Conservation (phyloP, 768 basidiomycete species). For the Boletus rubescentipes region DNA sequence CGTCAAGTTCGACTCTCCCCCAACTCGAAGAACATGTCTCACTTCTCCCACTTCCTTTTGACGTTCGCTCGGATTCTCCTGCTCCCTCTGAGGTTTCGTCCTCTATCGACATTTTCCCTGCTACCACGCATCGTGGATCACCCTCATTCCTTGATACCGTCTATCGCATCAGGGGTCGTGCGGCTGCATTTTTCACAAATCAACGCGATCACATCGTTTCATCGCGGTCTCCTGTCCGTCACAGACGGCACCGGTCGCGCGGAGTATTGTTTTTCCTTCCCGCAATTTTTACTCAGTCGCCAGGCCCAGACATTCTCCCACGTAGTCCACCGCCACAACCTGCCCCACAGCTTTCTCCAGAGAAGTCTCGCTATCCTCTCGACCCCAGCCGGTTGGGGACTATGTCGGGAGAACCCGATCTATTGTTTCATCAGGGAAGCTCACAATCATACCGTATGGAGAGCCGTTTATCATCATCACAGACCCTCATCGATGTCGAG, state of each 20-base stretch:
- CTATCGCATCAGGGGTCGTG: slow-evolving; percentile 56
- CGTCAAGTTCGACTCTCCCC: slow-evolving; percentile 48
- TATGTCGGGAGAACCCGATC: slow-evolving; percentile 20
- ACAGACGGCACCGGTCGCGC: slow-evolving; percentile 48
- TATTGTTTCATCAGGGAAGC: slow-evolving; percentile 25
- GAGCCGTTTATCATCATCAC: slow-evolving; percentile 27
- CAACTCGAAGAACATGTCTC: slow-evolving; percentile 49
- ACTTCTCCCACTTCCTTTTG: slow-evolving; percentile 64
- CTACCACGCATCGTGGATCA: slow-evolving; percentile 37
- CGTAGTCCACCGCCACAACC: slow-evolving; percentile 34
- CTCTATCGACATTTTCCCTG: slow-evolving; percentile 41
- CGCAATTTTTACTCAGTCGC: slow-evolving; percentile 63
- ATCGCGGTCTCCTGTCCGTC: slow-evolving; percentile 49
- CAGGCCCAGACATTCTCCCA: slow-evolving; percentile 29
- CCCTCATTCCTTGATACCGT: slow-evolving; percentile 52
- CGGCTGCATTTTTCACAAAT: slow-evolving; percentile 44
- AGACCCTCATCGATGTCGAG: slow-evolving; percentile 31
- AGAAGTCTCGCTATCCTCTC: slow-evolving; percentile 44
- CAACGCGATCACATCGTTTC: slow-evolving; percentile 35
- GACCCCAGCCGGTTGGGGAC: slow-evolving; percentile 36
- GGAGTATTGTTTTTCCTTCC: slow-evolving; percentile 82
- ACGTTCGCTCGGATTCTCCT: slow-evolving; percentile 57
- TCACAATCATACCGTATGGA: slow-evolving; percentile 32
- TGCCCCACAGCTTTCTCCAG: slow-evolving; percentile 34
- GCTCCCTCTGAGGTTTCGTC: slow-evolving; percentile 48